Base-by-base conservation (phyloP, 179 eudicot species). In the Nepenthes alata region DNA sequence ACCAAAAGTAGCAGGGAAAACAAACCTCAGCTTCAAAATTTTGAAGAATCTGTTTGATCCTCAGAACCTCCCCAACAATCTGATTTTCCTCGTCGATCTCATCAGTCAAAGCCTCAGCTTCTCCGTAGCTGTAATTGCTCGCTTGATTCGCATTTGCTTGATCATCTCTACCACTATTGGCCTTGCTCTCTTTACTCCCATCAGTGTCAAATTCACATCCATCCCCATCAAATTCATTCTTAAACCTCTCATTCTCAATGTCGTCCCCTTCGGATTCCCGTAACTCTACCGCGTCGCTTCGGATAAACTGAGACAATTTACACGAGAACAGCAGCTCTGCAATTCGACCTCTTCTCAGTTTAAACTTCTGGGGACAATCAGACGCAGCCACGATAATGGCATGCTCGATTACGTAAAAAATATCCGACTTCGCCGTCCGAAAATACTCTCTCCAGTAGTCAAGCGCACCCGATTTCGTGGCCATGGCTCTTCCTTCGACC, bases 31-130 rank as follows among this genome's bases (percentile, higher is more conserved):
- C 88, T 70, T 81, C 73, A 69, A 68, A 49, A 63, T 83, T 81
- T 5, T 71, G 78, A 61, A 93, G 71, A 45, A 87, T 64, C 53
- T 81, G 80, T 41, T 93, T 93, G 72, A 93, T 86, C 85, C 97
- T 89, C 70, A 86, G 61, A 25, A 83, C 88, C 78, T 93, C 96
- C 8, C 71, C 84, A 78, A 72, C 58, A 66, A 83, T 61, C 70
- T 73, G 85, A 8, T 70, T 75, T 60, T 82, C 81, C 47, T 86
- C 83, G 49, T 89, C 95, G 73, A 93, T 81, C 73, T 81, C 86
- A 77, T 93, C 83, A 49, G 80, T 89, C 74, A 93, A 76, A 67
- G 96, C 97, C 81, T 93, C 97, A 37, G 85, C 96, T 39, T 85
- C 96, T 7, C 75, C 95, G 74, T 67, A 84, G 58, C 86, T 86